Conservation (phyloP, 345 rosid species). For the Eucalyptus cloeziana region DNA sequence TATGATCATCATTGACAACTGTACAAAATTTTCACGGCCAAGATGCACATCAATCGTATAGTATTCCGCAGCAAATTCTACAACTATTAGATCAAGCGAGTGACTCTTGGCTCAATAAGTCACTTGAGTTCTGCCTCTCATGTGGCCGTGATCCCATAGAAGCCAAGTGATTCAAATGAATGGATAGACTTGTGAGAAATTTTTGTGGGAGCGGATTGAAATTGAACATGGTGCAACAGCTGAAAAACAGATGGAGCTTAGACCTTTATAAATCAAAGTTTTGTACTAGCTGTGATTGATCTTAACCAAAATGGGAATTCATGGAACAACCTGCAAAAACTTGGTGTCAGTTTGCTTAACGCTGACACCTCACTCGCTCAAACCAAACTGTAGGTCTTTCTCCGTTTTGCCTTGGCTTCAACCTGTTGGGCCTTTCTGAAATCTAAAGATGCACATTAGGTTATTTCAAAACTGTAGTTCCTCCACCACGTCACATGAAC, state of each 20-base stretch:
- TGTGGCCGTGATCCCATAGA: background rate
- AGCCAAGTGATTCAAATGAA: background rate
- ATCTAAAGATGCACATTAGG: background rate
- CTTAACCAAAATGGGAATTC: too few species aligned
- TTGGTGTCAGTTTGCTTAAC: background rate
- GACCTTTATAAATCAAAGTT: background rate
- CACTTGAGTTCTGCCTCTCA: background rate
- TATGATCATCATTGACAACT: background rate
- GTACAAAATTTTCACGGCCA: background rate
- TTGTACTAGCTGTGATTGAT: background rate
- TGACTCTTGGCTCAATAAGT: background rate
- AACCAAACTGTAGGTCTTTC: background rate
- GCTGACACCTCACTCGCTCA: background rate
- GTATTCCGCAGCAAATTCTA: background rate
- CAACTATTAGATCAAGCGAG: background rate
- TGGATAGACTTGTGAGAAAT: background rate
- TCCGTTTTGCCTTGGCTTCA: background rate
- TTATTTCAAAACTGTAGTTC: background rate
- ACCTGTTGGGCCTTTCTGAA: background rate
- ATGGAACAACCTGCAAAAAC: background rate
- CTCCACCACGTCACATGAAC: background rate
- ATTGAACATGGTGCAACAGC: background rate
- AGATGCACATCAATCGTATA: background rate
- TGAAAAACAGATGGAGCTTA: background rate
- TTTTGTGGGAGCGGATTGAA: background rate